Base-by-base conservation (phyloP, 2,329 filamentous ascomycete genomes). In the Stemphylium lycopersici region DNA sequence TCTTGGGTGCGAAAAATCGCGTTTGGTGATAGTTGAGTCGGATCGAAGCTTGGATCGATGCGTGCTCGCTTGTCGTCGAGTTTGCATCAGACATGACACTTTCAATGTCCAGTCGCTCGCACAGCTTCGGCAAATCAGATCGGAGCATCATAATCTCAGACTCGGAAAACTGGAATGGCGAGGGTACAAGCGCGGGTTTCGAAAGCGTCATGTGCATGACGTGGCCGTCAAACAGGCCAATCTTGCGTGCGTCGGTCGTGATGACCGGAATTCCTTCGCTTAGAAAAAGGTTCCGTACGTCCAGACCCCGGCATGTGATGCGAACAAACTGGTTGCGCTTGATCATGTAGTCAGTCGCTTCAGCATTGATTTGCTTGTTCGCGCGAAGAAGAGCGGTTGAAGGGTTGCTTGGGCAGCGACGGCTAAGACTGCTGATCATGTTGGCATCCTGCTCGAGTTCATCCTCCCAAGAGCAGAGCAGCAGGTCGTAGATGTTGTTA, bases 311-410 rank as follows among this genome's bases (percentile, higher is more conserved):
- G 41, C 67, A 69, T 29, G 61, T 66, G 26, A 69, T 51, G 42
- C 62, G 67, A 18, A 69, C 60, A 36, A 68, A 67, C 41, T 67
- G 65, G 39, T 67, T 68, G 34, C 64, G 62, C 56, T 62, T 68
- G 51, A 64, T 63, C 63, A 66, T 68, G 48, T 67, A 65, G 46
- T 68, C 66, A 43, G 57, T 66, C 6, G 67, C 66, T 52, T 70
- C 67, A 34, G 54, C 51, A 38, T 70, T 55, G n/a, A 70, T 58
- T 53, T 68, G 67, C 50, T 63, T 66, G 58, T 66, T 70, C 38
- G 61, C 42, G 34, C 64, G 62, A 33, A 70, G 52, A 20, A 70
- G 59, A 15, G 65, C 51, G 39, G 57, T 56, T 18, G 66, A 60
- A 37, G 58, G 42, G 48, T 62, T 66, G 45, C 52, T 66, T 44